Evolutionary conservation across 1,284 basidiomycete species (phyloP), one percentile per base, ranked within the genome.

Genomic region (Heimioporus retisporus): DNA sequence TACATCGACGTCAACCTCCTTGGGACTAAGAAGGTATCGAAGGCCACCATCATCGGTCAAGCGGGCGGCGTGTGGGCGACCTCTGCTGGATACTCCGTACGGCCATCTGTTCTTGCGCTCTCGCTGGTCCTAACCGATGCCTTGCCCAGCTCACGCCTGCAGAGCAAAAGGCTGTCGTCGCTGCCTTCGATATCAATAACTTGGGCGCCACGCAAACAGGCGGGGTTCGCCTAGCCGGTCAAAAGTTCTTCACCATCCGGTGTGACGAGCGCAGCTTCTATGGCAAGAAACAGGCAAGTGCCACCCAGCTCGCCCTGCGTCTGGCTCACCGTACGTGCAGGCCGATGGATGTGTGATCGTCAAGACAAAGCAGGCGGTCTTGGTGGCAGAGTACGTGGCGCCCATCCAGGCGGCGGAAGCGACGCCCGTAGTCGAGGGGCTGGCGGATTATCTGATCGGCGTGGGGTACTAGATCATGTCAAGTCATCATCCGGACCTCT

Each of bases 1-100:
- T 97, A 97, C 84, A 94, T 98, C 79, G 95, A 98, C 82, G 82
- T 81, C 73, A 93, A 97, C 80, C 91, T 98, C 70, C 75, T 97
- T 65, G 93, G 90, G 14, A 92, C 83, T 64, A 90, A 90, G 76
- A 95, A 91, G 83, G 84, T 98, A 75, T 64, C 83, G 23, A 87
- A 85, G 77, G 96, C 95, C 61, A 96, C 95, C 61, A 98, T 98
- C 79, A 68, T 98, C 63, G 96, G 96, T 61, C 87, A 85, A 65
- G 81, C 88, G 73, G 96, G 96, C 60, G 96, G 97, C 67, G 86
- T 97, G 23, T 98, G 97, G 97, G 97, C 96, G 28, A 72, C 83
- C 1, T 90, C 90, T 15, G 4, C 86, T 11, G 93, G 91, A 23
- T 96, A 93, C 81, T 84, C 0, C 2, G 78, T 75, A 55, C 4